phyloP scores from a whole-genome alignment of 371 early-diverging fungal genomes.

The Parasitella parasitica region DNA sequence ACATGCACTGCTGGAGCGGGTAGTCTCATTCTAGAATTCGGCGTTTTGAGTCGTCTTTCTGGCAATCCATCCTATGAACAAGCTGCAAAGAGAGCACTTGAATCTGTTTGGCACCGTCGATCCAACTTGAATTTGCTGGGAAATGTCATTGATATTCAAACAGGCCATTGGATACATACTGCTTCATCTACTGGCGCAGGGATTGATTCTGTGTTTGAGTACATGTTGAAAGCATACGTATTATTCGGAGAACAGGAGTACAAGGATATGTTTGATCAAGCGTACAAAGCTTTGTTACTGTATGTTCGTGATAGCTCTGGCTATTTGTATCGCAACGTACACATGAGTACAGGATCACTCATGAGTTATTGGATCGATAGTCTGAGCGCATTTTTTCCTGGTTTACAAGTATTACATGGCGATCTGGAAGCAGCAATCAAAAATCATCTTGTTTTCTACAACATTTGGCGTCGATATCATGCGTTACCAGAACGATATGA shows the following conservation, averaged over 20 bases:
- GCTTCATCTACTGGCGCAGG: constrained; percentile 89
- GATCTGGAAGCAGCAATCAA: constrained; percentile 83
- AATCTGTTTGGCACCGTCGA: constrained; percentile 75
- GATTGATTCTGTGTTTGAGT: constrained; percentile 93
- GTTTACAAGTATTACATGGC: constrained; percentile 80
- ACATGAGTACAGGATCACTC: constrained; percentile 71
- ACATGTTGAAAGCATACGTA: constrained; percentile 85
- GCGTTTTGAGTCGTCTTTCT: constrained; percentile 84
- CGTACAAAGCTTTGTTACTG: constrained; percentile 70
- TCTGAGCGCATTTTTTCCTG: constrained; percentile 90
- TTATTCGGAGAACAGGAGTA: constrained; percentile 84
- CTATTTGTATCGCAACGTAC: constrained; percentile 82
- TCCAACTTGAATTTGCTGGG: constrained; percentile 81
- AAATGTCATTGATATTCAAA: constrained; percentile 76
- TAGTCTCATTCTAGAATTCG: constrained; percentile 94
- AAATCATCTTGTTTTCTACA: constrained; percentile 78
- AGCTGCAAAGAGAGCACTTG: constrained; percentile 72
- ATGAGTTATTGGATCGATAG: constrained; percentile 86
- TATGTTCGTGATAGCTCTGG: constrained; percentile 72
- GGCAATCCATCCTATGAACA: constrained; percentile 75
- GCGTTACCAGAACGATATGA: constrained; percentile 90
- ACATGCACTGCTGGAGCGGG: constrained; percentile 95
- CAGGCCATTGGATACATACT: constrained; percentile 70
- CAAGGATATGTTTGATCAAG: constrained; percentile 75
- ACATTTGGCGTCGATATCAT: constrained; percentile 83